phyloP scores from a whole-genome alignment of 805 yeast genomes.

The Pichia nanzhaoensis region DNA sequence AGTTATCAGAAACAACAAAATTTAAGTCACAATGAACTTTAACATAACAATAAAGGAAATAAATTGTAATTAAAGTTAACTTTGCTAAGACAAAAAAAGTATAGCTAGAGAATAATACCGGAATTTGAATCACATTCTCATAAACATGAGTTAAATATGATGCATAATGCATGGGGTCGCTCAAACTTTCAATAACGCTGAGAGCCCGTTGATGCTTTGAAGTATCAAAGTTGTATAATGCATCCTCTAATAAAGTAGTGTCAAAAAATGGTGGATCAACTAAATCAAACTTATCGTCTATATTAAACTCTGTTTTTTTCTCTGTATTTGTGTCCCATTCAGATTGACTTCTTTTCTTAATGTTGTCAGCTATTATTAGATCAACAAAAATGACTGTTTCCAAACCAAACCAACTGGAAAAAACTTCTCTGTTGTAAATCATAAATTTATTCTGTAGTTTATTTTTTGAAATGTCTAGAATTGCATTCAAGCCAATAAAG shows the following conservation, averaged over 20 bases:
- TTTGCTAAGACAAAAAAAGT: slow-evolving; percentile 10
- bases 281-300: background rate
- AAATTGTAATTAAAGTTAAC: slow-evolving; percentile 4
- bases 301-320: too few species aligned
- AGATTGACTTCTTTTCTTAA: background rate
- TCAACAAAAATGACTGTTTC: slow-evolving; percentile 2
- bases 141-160: slow-evolving; percentile 5
- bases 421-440: slow-evolving; percentile 5
- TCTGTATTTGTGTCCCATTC: too few species aligned
- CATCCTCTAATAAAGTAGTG: background rate
- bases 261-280: background rate
- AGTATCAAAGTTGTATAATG: background rate
- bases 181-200: background rate
- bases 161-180: background rate
- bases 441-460: slow-evolving; percentile 4
- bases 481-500: background rate
- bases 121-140: slow-evolving; percentile 3
- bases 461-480: background rate
- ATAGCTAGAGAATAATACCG: slow-evolving; percentile 2
- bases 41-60: slow-evolving; percentile 7
- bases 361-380: background rate
- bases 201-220: background rate
- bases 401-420: slow-evolving; percentile 8
- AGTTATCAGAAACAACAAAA: background rate
- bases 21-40: background rate